Evolutionary conservation across 2,329 filamentous ascomycete genomes (phyloP), one percentile per base, ranked within the genome.

Genomic region (Sporothrix mexicana): DNA sequence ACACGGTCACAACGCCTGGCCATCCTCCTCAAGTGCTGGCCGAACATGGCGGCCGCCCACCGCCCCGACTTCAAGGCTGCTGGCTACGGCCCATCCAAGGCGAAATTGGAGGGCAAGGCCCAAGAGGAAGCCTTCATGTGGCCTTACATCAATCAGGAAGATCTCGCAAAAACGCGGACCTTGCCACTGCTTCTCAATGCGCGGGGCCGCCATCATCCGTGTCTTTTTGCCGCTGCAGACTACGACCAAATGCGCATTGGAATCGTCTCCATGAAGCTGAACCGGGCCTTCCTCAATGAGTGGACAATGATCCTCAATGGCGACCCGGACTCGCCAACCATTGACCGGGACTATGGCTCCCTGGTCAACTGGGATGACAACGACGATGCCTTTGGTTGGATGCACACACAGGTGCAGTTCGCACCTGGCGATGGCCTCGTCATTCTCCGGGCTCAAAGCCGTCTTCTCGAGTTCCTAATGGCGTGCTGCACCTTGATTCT

Each of bases 101-200:
- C 3, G 2, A 36, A 36, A 7, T 3, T 36, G 30, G 30, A 36
- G 30, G 30, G 30, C 30, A 36, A 5, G 3, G 30, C 30, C 30
- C 30, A 36, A 7, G 30, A 36, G 30, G 30, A 36, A 36, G 30
- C 30, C 30, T 36, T 36, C 30, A 23, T 87, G 57, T 88, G 83
- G 82, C 88, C 88, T 0, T 81, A 85, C 62, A 84, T 90, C 77
- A 91, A 90, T 75, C 80, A 86, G 55, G 86, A 90, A 71, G 88
- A 90, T 75, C 79, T 91, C 0, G 69, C 76, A 0, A 80, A 83
- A 25, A 77, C 82, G 0, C 85, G 83, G 66, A 73, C 79, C 0
- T 76, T 91, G 9, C 80, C 83, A 0, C 77, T 90, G 7, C 79
- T 90, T 23, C 77, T 91, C 12, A 87, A 88, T 71, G 78, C 86